These are phyloP conservation scores for Ramaria sp. DNA, from an alignment of 768 basidiomycete species.

Conservation along the genomic window DNA sequence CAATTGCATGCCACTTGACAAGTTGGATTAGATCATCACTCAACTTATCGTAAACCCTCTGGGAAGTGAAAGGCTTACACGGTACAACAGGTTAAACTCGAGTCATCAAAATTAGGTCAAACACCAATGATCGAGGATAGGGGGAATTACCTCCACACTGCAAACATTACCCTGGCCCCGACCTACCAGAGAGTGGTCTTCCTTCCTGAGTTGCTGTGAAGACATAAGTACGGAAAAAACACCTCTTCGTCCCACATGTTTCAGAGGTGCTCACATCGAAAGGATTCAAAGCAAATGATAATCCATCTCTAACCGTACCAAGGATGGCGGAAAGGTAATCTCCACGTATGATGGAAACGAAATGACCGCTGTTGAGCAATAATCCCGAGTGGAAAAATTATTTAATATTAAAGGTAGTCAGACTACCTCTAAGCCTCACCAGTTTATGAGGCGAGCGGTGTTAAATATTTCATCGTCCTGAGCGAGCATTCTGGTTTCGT, in stretches of 20 bases:
- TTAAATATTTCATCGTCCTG: constrained; percentile 77
- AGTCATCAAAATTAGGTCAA: too few relatives aligned
- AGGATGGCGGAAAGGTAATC: constrained; percentile 76
- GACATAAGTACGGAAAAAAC: neutral
- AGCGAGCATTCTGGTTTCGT: constrained; percentile 14
- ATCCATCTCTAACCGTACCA: constrained; percentile 51
- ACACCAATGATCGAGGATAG: too few relatives aligned
- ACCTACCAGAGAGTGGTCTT: constrained; percentile 29
- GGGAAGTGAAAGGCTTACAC: neutral
- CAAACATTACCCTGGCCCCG: constrained; percentile 66
- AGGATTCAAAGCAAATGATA: constrained; percentile 59
- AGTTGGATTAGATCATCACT: too few relatives aligned
- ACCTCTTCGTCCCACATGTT: neutral
- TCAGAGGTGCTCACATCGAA: constrained; percentile 31
- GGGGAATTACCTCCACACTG: constrained; percentile 51
- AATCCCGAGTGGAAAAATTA: too few relatives aligned
- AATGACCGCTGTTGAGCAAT: neutral
- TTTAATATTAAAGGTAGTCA: too few relatives aligned
- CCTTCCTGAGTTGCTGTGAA: neutral
- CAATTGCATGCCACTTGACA: constrained; percentile 60
- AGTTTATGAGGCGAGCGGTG: constrained; percentile 63
- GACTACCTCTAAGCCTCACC: constrained; percentile 14
- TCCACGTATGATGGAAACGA: constrained; percentile 34
- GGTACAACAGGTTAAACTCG: constrained; percentile 17
- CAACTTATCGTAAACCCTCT: too few relatives aligned